Conservation (phyloP, 768 basidiomycete genomes). For the Austroboletus eburneus region DNA sequence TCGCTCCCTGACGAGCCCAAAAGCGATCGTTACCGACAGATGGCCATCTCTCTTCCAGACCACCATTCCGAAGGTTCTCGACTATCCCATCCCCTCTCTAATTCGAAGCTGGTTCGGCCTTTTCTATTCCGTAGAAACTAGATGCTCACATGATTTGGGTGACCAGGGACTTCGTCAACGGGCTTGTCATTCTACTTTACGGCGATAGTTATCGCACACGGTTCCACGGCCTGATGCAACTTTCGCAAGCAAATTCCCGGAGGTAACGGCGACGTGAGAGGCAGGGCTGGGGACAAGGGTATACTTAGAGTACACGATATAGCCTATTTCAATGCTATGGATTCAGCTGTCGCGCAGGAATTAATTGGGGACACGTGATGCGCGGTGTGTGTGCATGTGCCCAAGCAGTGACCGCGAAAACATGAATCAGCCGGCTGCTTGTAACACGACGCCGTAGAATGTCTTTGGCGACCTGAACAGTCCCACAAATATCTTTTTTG, state of each 20-base stretch:
- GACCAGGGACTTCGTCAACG: constrained; percentile 48
- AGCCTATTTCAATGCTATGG: constrained; percentile 12
- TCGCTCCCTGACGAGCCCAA: constrained; percentile 80
- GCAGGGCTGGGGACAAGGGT: neutral
- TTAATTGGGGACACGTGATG: constrained; percentile 17
- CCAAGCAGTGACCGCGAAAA: no score
- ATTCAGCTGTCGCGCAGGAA: neutral
- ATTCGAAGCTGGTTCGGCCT: constrained; percentile 65
- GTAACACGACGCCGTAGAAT: constrained; percentile 8
- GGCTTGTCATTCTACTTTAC: constrained; percentile 45
- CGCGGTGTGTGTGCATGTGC: neutral
- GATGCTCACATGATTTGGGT: neutral
- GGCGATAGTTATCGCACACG: constrained; percentile 45
- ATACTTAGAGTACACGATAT: constrained; percentile 13
- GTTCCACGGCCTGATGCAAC: constrained; percentile 36
- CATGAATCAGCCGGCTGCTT: no score
- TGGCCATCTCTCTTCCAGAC: constrained; percentile 85
- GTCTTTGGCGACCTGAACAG: constrained; percentile 11
- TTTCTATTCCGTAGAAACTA: neutral
- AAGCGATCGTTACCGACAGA: constrained; percentile 82
- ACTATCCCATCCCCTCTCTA: constrained; percentile 79
- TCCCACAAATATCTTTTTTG: constrained; percentile 5
- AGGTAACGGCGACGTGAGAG: constrained; percentile 11
- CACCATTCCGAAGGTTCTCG: constrained; percentile 76
- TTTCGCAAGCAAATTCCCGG: constrained; percentile 38